These are phyloP conservation scores for Penicillium samsonianum DNA, from an alignment of 495 filamentous ascomycete genomes.

Conservation along the genomic window DNA sequence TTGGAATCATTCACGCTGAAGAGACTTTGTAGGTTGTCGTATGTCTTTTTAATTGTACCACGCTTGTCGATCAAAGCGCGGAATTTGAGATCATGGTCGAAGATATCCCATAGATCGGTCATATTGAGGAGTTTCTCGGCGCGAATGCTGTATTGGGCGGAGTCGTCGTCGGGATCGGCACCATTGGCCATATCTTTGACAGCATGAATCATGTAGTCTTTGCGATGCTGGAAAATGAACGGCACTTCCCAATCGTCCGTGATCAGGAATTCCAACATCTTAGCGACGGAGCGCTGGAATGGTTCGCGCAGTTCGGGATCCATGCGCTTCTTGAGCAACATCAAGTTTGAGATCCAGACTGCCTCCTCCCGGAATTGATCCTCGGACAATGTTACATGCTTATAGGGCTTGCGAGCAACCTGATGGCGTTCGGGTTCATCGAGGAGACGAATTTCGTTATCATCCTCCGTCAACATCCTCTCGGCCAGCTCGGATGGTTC, in stretches of 20 bases:
- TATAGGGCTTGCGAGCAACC: conserved; percentile 83
- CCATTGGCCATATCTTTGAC: conserved; percentile 63
- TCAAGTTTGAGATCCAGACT: conserved; percentile 82
- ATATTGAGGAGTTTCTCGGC: conserved; percentile 90
- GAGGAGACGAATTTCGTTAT: conserved; percentile 79
- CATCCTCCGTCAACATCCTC: conserved; percentile 91
- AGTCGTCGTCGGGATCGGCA: conserved; percentile 60
- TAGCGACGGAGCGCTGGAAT: conserved; percentile 83
- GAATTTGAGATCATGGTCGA: conserved; percentile 93
- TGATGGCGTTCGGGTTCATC: conserved; percentile 96
- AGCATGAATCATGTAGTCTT: conserved; percentile 95
- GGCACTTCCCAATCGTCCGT: conserved; percentile 92
- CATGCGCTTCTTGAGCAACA: conserved; percentile 81
- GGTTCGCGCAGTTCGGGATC: conserved; percentile 69
- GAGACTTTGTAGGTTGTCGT: conserved; percentile 65
- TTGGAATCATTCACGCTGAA: conserved; percentile 53
- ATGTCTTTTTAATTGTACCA: conserved; percentile 73
- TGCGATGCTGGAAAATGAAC: conserved; percentile 96
- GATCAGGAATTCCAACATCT: conserved; percentile 93
- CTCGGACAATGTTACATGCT: conserved; percentile 68
- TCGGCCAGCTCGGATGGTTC: conserved; percentile 92
- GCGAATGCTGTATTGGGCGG: conserved; percentile 68
- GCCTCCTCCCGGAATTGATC: conserved; percentile 88
- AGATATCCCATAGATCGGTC: conserved; percentile 89
- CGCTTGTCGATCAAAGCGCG: conserved; percentile 87